Conservation (phyloP, 495 filamentous ascomycete species). For the Xylaria curta region DNA sequence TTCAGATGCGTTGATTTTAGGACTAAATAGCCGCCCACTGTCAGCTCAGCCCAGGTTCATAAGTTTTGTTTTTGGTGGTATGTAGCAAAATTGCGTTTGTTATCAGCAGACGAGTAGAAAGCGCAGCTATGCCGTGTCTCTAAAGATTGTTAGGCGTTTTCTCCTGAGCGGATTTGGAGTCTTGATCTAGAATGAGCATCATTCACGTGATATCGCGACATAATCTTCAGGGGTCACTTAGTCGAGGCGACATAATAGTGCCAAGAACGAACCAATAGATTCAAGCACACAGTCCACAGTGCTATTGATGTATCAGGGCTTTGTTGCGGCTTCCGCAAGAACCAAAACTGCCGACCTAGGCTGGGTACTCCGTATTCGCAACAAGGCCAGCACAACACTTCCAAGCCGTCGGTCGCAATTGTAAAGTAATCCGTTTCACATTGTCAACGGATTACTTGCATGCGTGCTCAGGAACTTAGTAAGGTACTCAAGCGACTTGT, state of each 20-base stretch:
- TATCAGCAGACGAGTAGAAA: too few species aligned
- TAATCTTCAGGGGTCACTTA: background rate
- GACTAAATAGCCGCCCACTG: background rate
- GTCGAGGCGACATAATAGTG: background rate
- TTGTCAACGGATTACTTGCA: background rate
- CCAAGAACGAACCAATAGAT: background rate
- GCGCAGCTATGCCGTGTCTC: background rate
- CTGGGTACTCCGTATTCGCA: background rate
- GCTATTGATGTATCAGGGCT: background rate
- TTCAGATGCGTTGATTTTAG: background rate
- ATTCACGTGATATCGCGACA: constrained; percentile 35
- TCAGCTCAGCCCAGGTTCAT: background rate
- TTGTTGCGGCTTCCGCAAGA: constrained; percentile 9
- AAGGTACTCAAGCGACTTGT: too few species aligned
- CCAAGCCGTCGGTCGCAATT: background rate
- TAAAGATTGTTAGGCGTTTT: background rate
- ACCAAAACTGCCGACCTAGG: background rate
- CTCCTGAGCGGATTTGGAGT: background rate
- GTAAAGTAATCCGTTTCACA: background rate
- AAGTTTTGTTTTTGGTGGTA: background rate
- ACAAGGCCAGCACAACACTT: background rate
- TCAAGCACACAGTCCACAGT: background rate
- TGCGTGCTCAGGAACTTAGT: too few species aligned
- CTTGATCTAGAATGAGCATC: constrained; percentile 33
- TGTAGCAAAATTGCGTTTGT: background rate